Percentiles rank a stretch among this genome's conserved stretches.
phyloP scores from a whole-genome alignment of 257 asterid species.

The Lycium barbarum region DNA sequence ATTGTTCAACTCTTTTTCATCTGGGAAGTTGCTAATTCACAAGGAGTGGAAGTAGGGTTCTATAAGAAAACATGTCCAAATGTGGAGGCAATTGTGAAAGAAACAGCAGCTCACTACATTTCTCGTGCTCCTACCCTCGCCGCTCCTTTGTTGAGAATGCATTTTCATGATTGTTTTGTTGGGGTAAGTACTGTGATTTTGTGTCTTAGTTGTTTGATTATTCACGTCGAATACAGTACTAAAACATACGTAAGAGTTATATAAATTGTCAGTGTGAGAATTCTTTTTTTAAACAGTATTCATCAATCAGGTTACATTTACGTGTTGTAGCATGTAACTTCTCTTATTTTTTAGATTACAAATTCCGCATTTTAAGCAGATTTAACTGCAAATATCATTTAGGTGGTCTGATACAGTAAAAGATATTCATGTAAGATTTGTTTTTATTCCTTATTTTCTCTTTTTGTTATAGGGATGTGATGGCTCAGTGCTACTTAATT shows the following conservation, averaged over 20 bases:
- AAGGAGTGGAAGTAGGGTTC: conserved; percentile 21
- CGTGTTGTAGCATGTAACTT: no score
- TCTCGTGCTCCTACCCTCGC: conserved; percentile 56
- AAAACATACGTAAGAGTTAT: no score
- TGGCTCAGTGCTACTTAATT: conserved; percentile 61
- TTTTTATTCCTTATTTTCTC: no score
- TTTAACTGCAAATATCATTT: no score
- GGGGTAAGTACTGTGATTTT: conserved; percentile 39
- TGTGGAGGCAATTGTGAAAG: conserved; percentile 44
- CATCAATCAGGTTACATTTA: no score
- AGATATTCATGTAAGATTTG: no score
- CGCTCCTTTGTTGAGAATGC: conserved; percentile 64
- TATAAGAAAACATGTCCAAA: conserved; percentile 54
- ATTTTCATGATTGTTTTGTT: conserved; percentile 76
- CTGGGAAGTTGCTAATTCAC: no score
- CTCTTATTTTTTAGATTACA: background rate
- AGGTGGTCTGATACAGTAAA: no score
- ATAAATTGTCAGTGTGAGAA: no score
- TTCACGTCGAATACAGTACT: background rate
- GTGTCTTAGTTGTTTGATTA: background rate
- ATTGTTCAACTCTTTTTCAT: conserved; percentile 32
- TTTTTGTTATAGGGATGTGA: conserved; percentile 62
- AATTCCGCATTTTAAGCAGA: no score
- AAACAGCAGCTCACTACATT: conserved; percentile 20
- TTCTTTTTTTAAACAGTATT: no score